Base-by-base conservation (phyloP, 2,329 filamentous ascomycete genomes). In the Leptographium flavum region DNA sequence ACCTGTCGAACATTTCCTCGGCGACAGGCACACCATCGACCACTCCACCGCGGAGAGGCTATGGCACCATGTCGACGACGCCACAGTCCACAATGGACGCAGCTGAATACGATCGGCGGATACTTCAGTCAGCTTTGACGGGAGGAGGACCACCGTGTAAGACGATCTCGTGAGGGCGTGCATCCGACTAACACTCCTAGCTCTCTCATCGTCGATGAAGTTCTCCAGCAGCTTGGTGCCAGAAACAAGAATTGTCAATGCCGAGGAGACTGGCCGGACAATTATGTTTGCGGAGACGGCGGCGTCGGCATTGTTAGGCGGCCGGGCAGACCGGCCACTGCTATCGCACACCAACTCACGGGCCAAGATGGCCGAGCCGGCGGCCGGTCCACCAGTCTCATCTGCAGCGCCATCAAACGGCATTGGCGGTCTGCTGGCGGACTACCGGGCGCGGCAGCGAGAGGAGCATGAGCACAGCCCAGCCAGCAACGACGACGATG, bases 201-300 rank as follows among this genome's bases (percentile, higher is more conserved):
- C 53, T 3, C 28, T 45, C 3, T 45, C 49, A 13, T 72, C 73
- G 2, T 63, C 69, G 13, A 67, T 73, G 38, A 75, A 76, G 32
- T 90, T 90, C 58, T 81, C 79, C 0, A 87, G 81, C 42, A 77
- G 76, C 6, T 77, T 83, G 0, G 76, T 85, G 1, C 85, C 84
- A 0, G 76, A 82, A 51, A 80, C 83, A 2, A 74, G 70, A 49
- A 71, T 87, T 21, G 74, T 75, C 3, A 66, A 68, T 1, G 75
- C 83, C 48, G 83, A 81, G 46, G 76, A 73, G 1, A 66, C 73
- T 1, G 81, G 78, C 0, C 79, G 81, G 1, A 80, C 72, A 2
- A 87, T 93, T 50, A 84, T 83, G 73, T 93, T 92, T 60, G 76
- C 75, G 10, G 68, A 79, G 43, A 51, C 62, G 5, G 58, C 62